phyloP scores from a whole-genome alignment of 495 filamentous ascomycete species.

The Barbatosphaeria neglecta region DNA sequence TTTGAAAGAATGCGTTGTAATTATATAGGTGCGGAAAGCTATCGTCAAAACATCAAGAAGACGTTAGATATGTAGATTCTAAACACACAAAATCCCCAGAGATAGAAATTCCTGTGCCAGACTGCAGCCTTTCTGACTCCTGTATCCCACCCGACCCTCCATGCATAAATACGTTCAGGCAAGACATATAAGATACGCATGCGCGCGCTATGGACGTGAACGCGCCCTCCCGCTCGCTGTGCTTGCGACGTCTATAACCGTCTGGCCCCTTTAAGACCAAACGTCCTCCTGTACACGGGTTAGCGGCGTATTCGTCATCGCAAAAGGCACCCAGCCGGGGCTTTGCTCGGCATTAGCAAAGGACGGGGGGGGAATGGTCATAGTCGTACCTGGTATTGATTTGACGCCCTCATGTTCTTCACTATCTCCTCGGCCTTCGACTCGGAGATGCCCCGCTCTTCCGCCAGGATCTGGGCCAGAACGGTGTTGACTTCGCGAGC shows the following conservation, averaged over 20 bases:
- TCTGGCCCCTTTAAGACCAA: constrained; percentile 59
- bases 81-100: too few species aligned
- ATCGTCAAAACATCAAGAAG: too few species aligned
- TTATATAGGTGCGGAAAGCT: too few species aligned
- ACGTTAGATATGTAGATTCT: too few species aligned
- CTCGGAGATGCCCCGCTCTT: constrained; percentile 67
- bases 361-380: too few species aligned
- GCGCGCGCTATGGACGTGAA: background rate
- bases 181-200: too few species aligned
- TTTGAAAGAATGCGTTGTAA: too few species aligned
- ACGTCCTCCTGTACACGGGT: constrained; percentile 57
- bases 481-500: constrained; percentile 87
- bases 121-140: constrained; percentile 7
- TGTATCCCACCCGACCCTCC: constrained; percentile 7
- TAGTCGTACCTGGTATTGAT: constrained; percentile 76
- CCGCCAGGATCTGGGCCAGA: constrained; percentile 71
- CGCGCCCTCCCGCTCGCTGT: background rate
- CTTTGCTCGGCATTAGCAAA: background rate
- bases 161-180: constrained; percentile 5
- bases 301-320: constrained; percentile 5
- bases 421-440: constrained; percentile 89
- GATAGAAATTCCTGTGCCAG: constrained; percentile 1
- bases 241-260: background rate
- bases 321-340: background rate
- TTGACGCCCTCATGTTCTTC: constrained; percentile 83